These are phyloP conservation scores for Phytophthora agathidicida DNA, from an alignment of 352 stramenopile genomes.

Conservation along the genomic window DNA sequence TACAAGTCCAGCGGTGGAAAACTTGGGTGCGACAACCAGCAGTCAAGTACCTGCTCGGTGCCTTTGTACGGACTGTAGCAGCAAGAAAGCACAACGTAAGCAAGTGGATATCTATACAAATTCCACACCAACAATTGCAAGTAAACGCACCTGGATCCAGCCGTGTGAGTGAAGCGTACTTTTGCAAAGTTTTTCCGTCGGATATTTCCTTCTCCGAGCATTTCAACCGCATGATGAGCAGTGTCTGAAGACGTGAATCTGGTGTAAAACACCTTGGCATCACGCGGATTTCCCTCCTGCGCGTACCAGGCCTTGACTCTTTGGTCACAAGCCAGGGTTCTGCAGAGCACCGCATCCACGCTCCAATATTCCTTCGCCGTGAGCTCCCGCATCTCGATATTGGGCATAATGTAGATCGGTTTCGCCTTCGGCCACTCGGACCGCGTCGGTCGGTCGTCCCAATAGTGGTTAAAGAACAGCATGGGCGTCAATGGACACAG, in stretches of 20 bases:
- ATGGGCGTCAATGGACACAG: conserved; percentile 48
- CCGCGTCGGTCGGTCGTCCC: conserved; percentile 23
- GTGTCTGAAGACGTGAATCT: conserved; percentile 46
- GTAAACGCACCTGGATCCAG: conserved; percentile 47
- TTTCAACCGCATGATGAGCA: conserved; percentile 17
- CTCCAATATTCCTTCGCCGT: conserved; percentile 49
- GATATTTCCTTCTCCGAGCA: conserved; percentile 24
- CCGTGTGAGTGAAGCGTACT: conserved; percentile 52
- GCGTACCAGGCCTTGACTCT: conserved; percentile 52
- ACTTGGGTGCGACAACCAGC: conserved; percentile 54
- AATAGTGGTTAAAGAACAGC: conserved; percentile 66
- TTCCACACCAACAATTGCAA: no score
- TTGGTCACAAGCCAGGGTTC: conserved; percentile 47
- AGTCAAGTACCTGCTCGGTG: conserved; percentile 52
- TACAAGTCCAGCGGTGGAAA: conserved; percentile 47
- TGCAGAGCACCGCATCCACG: conserved; percentile 61
- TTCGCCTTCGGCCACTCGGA: conserved; percentile 34
- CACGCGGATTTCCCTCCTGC: conserved; percentile 46
- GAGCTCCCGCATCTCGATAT: conserved; percentile 65
- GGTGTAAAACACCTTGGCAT: conserved; percentile 51
- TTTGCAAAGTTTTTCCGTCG: conserved; percentile 44
- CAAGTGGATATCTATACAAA: no score
- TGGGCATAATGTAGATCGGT: conserved; percentile 52
- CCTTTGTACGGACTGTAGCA: conserved; percentile 56
- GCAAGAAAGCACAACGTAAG: neutral